These are phyloP conservation scores for Tolypocladium guangdongense DNA, from an alignment of 2,329 filamentous ascomycete genomes.

Conservation along the genomic window DNA sequence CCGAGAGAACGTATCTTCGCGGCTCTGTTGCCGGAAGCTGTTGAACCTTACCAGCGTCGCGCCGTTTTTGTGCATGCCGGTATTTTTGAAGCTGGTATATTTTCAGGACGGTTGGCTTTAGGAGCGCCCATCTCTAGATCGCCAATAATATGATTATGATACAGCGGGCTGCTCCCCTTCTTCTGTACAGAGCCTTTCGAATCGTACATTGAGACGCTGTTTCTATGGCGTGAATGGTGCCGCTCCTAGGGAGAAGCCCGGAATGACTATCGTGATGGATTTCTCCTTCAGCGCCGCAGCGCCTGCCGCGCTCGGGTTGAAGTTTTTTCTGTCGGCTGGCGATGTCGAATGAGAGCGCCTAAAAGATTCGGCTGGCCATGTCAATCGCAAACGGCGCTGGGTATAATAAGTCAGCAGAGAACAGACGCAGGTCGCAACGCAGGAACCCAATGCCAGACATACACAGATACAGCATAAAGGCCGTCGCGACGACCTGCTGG, in stretches of 20 bases:
- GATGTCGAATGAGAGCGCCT: slow-evolving; percentile 5
- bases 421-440: neutral
- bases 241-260: neutral
- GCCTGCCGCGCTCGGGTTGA: neutral
- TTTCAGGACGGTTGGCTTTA: neutral
- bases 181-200: neutral
- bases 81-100: neutral
- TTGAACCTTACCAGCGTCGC: neutral
- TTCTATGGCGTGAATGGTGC: neutral
- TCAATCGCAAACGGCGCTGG: slow-evolving; percentile 49
- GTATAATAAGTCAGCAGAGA: slow-evolving; percentile 4
- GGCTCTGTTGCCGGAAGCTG: neutral
- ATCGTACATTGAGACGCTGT: neutral
- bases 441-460: slow-evolving; percentile 23
- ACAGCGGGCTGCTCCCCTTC: neutral
- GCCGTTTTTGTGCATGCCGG: neutral
- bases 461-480: slow-evolving; percentile 68
- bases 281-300: neutral
- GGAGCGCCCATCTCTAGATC: neutral
- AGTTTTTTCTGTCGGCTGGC: neutral
- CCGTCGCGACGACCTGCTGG: slow-evolving; percentile 54
- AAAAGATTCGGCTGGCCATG: slow-evolving; percentile 34
- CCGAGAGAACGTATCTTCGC: neutral
- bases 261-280: neutral
- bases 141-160: neutral